Evolutionary conservation across 164 flowering plant genomes (phyloP).

Genomic region (Tinospora cordifolia): DNA sequence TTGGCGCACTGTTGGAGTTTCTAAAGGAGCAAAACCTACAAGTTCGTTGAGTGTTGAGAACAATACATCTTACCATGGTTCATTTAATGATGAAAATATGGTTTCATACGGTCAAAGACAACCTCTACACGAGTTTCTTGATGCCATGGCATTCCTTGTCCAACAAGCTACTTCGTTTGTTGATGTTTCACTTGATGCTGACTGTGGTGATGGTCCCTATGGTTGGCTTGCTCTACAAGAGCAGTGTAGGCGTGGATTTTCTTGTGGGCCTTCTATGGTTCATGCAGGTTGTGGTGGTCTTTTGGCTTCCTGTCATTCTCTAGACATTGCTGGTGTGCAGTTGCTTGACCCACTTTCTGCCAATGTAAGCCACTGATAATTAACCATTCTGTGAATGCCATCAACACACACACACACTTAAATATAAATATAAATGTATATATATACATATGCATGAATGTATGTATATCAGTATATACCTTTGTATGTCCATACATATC

Average conservation of each 20-base stretch:
- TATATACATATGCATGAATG: no score
- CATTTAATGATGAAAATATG: slow-evolving; percentile 56
- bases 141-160: slow-evolving; percentile 77
- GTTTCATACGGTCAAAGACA: slow-evolving; percentile 62
- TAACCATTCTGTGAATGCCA: not conserved
- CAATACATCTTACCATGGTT: slow-evolving; percentile 39
- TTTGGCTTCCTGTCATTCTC: slow-evolving; percentile 78
- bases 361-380: slow-evolving; percentile 46
- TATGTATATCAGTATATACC: not conserved
- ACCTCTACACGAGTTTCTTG: slow-evolving; percentile 87
- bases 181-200: slow-evolving; percentile 81
- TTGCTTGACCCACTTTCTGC: slow-evolving; percentile 83
- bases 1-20: slow-evolving; percentile 88
- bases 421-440: no score
- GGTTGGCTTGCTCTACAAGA: slow-evolving; percentile 97
- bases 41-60: slow-evolving; percentile 48
- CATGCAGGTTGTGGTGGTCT: slow-evolving; percentile 99
- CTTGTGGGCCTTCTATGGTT: slow-evolving; percentile 87
- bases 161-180: slow-evolving; percentile 96
- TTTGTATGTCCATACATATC: no score
- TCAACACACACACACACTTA: no score
- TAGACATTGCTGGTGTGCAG: slow-evolving; percentile 91
- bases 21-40: slow-evolving; percentile 58
- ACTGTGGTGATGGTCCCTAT: slow-evolving; percentile 77
- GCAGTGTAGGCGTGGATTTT: slow-evolving; percentile 82